Percentiles rank a stretch among this genome's conserved stretches.
Conservation (phyloP, 805 yeast genomes). For the Kodamaea kakaduensis region DNA sequence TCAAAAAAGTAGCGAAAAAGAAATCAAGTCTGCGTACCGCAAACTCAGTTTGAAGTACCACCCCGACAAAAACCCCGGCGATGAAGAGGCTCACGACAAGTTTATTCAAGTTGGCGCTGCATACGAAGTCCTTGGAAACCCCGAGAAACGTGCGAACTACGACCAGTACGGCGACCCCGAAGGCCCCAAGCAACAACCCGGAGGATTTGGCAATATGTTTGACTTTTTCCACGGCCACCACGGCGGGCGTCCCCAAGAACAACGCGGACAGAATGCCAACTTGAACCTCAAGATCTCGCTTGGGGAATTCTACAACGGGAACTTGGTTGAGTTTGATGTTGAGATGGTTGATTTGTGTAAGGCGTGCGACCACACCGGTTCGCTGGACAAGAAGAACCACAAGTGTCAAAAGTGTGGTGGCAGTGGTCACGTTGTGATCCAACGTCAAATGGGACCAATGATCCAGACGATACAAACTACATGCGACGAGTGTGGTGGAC, state of each 20-base stretch:
- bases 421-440: conserved; percentile 59
- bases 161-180: conserved; percentile 75
- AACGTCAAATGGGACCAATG: conserved; percentile 84
- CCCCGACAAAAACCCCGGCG: conserved; percentile 83
- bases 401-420: conserved; percentile 73
- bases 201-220: conserved; percentile 58
- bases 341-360: conserved; percentile 73
- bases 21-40: conserved; percentile 83
- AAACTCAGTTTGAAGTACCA: conserved; percentile 80
- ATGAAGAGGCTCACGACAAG: conserved; percentile 77
- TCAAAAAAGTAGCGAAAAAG: conserved; percentile 67
- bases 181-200: conserved; percentile 35
- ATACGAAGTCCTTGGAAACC: conserved; percentile 75
- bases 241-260: conserved; percentile 37
- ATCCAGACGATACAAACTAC: conserved; percentile 75
- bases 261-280: conserved; percentile 60
- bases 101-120: conserved; percentile 93
- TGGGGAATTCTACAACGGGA: conserved; percentile 70
- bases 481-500: conserved; percentile 79
- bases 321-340: conserved; percentile 53
- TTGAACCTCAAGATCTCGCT: conserved; percentile 55
- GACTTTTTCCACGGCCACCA: conserved; percentile 43
- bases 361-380: conserved; percentile 79
- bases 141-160: conserved; percentile 62
- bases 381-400: conserved; percentile 69